These are phyloP conservation scores for Mucor velutinosus DNA, from an alignment of 371 early-diverging fungal species.

Conservation along the genomic window DNA sequence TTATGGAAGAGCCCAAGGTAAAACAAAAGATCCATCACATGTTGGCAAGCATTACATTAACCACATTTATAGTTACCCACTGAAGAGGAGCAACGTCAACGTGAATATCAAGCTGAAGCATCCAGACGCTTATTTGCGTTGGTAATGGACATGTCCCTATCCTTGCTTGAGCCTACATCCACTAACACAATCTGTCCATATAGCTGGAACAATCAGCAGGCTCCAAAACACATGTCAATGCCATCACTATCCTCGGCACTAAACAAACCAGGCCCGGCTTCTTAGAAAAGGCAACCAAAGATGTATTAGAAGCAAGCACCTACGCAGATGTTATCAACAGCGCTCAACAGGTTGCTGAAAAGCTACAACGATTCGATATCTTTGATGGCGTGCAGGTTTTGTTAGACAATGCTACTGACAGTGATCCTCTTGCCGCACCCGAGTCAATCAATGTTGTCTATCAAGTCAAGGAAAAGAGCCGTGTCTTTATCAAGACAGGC, in stretches of 20 bases:
- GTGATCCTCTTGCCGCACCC: conserved; percentile 50
- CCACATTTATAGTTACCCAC: conserved; percentile 5
- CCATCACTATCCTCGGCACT: conserved; percentile 51
- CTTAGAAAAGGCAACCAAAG: conserved; percentile 43
- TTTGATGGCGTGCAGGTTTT: conserved; percentile 66
- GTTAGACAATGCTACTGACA: conserved; percentile 64
- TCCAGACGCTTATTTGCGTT: conserved; percentile 34
- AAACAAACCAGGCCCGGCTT: conserved; percentile 51
- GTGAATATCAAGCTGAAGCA: conserved; percentile 25
- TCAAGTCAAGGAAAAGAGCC: conserved; percentile 67
- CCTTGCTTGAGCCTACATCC: neutral
- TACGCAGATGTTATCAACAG: conserved; percentile 68
- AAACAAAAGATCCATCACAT: neutral
- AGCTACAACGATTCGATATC: conserved; percentile 72
- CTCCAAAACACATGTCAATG: conserved; percentile 52
- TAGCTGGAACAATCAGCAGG: conserved; percentile 41
- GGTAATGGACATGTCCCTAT: conserved; percentile 18
- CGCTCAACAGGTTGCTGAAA: conserved; percentile 64
- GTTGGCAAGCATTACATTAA: neutral
- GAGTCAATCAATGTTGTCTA: conserved; percentile 70
- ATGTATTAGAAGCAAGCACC: conserved; percentile 53
- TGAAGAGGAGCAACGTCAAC: conserved; percentile 11
- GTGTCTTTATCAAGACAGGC: conserved; percentile 77
- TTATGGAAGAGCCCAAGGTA: conserved; percentile 10
- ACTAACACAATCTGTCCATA: neutral